A percentile compares a stretch with the other conserved stretches of the same genome.
phyloP scores from a whole-genome alignment of 331 rosid genomes.

The Malus hybrid region DNA sequence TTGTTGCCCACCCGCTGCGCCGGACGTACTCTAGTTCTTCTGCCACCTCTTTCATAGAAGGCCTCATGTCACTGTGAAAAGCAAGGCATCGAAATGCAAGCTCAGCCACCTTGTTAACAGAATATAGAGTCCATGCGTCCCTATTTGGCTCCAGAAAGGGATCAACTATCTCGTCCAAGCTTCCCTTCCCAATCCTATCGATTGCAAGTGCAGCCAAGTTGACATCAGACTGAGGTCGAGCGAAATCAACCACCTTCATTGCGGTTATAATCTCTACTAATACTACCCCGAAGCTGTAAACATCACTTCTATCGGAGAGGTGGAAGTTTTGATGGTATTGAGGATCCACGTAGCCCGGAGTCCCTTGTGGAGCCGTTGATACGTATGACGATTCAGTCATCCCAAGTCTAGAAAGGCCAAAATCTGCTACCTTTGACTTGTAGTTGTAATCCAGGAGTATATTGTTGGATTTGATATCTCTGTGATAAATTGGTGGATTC shows the following conservation, averaged over 20 bases:
- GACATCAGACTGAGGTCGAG: slow-evolving; percentile 59
- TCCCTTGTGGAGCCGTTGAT: slow-evolving; percentile 95
- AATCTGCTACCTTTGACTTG: slow-evolving; percentile 92
- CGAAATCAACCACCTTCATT: slow-evolving; percentile 79
- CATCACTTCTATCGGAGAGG: slow-evolving; percentile 92
- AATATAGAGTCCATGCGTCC: slow-evolving; percentile 94
- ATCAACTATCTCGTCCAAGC: slow-evolving; percentile 72
- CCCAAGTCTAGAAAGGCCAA: slow-evolving; percentile 93
- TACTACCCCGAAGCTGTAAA: slow-evolving; percentile 91
- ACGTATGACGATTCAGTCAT: slow-evolving; percentile 73
- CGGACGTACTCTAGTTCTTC: slow-evolving; percentile 72
- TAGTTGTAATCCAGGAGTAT: slow-evolving; percentile 63
- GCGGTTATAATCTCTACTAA: slow-evolving; percentile 85
- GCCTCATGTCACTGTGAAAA: slow-evolving; percentile 84
- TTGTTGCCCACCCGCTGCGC: slow-evolving; percentile 65
- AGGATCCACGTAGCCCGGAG: slow-evolving; percentile 97
- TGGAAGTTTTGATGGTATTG: slow-evolving; percentile 94
- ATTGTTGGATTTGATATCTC: slow-evolving; percentile 87
- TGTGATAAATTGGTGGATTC: slow-evolving; percentile 85
- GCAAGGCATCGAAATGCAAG: slow-evolving; percentile 97
- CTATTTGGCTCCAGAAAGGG: slow-evolving; percentile 73
- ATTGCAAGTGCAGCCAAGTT: slow-evolving; percentile 94
- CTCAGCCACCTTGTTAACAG: slow-evolving; percentile 80
- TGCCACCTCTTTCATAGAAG: slow-evolving; percentile 88
- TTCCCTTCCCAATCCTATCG: slow-evolving; percentile 70